Conservation (phyloP, 768 basidiomycete species). For the Crassisporium funariophilum region DNA sequence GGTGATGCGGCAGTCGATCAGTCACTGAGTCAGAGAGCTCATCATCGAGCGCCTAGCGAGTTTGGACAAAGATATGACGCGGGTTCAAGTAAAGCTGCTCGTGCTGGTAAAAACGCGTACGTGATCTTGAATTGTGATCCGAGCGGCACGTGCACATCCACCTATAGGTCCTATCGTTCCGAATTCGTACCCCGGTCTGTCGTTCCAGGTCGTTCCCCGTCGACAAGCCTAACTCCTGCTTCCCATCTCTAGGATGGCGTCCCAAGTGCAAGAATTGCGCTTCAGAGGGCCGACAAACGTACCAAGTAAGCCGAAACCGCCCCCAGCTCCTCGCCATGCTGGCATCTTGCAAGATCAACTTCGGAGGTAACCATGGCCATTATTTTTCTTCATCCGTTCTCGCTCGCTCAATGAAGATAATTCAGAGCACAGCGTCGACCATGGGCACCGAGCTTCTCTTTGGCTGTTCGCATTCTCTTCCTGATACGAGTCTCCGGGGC, state of each 20-base stretch:
- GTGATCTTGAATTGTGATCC: no score
- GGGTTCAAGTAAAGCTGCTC: no score
- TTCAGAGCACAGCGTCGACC: slow-evolving; percentile 69
- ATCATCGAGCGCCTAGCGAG: no score
- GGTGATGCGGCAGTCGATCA: no score
- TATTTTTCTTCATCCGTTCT: not conserved
- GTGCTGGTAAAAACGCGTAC: no score
- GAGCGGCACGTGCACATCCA: not conserved
- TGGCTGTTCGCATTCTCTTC: slow-evolving; percentile 82
- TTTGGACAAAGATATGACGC: no score
- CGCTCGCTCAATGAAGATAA: slow-evolving; percentile 12
- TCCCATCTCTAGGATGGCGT: slow-evolving; percentile 29
- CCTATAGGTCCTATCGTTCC: not conserved
- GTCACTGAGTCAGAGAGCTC: no score
- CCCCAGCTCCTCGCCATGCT: slow-evolving; percentile 46
- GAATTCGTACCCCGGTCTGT: no score
- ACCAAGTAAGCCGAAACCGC: slow-evolving; percentile 29
- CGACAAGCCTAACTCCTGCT: no score
- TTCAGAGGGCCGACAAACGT: slow-evolving; percentile 45
- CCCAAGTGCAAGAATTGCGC: slow-evolving; percentile 47
- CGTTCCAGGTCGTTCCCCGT: no score
- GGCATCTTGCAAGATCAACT: slow-evolving; percentile 83
- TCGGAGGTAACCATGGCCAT: slow-evolving; percentile 53
- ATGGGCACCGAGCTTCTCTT: slow-evolving; percentile 83
- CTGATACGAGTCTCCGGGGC: slow-evolving; percentile 80